A percentile compares a stretch with the other conserved stretches of the same genome.
These are phyloP conservation scores for Sporisorium iseilematis-ciliati DNA, from an alignment of 1,284 basidiomycete species.

Conservation along the genomic window DNA sequence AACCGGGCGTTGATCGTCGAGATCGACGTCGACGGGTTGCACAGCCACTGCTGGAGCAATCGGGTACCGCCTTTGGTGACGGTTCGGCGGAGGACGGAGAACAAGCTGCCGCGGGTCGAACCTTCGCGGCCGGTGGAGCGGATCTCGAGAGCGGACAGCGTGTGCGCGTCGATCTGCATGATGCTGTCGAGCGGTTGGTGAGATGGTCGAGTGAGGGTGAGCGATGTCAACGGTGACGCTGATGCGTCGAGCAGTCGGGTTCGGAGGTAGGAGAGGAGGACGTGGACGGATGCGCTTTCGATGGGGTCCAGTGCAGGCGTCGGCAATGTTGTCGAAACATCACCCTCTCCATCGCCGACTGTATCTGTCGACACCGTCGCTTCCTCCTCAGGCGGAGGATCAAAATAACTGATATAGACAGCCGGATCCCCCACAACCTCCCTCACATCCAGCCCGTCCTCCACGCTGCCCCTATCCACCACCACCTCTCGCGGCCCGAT, in stretches of 20 bases:
- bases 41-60: slow-evolving; percentile 62
- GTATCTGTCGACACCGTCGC: too few species aligned
- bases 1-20: slow-evolving; percentile 53
- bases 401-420: slow-evolving; percentile 43
- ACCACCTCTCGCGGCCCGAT: slow-evolving; percentile 63
- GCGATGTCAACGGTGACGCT: slow-evolving; percentile 15
- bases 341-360: too few species aligned
- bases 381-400: neutral
- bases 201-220: slow-evolving; percentile 14
- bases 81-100: slow-evolving; percentile 62
- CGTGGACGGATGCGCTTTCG: slow-evolving; percentile 50
- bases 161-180: slow-evolving; percentile 68
- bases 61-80: slow-evolving; percentile 65
- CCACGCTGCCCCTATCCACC: slow-evolving; percentile 26
- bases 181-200: slow-evolving; percentile 24
- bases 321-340: neutral
- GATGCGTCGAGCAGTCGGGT: slow-evolving; percentile 56
- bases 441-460: slow-evolving; percentile 15
- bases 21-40: slow-evolving; percentile 58
- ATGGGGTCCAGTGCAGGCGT: slow-evolving; percentile 8
- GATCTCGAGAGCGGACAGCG: slow-evolving; percentile 64
- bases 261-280: slow-evolving; percentile 60
- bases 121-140: slow-evolving; percentile 47
- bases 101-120: slow-evolving; percentile 59
- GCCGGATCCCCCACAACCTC: slow-evolving; percentile 33